Evolutionary conservation across 371 early-diverging fungal species (phyloP), one percentile per base, ranked within the genome.

Genomic region (Mortierella polycephala): DNA sequence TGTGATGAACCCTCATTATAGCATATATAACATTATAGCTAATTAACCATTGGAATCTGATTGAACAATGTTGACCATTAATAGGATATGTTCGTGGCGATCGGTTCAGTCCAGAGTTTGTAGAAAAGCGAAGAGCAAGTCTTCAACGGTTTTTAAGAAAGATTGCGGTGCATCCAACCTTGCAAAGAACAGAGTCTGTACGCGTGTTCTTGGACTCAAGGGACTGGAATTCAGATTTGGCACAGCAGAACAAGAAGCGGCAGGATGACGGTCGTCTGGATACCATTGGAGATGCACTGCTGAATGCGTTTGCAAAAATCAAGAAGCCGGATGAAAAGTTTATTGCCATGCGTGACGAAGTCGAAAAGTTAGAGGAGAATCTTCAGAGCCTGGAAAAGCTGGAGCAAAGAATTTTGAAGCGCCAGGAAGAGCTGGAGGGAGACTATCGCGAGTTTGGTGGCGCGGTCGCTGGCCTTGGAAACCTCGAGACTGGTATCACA

Each of bases 1-100:
- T 4, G 4, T 30, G 30, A 30, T 30, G 30, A 30, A 30, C 30
- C 4, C 30, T 30, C 30, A 4, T 30, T 30, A 4, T 4, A 4
- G 30, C 53, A 7, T 30, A 2, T 30, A 4, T 30, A 4, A 4
- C 30, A 4, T 30, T 30, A 4, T 30, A 30, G 4, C 30, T 30
- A 30, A 30, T 30, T 4, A 4, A 4, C 30, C 30, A 30, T 4
- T 30, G 30, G 30, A 30, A 30, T 30, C 4, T 30, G 30, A 30
- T 30, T 30, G 30, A 30, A 30, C 30, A 30, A 30, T 30, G 30
- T 30, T 30, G 30, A 4, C 30, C 30, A 30, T 30, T 30, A 4
- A 14, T 88, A 93, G 95, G 95, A 75, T 98, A 96, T 71, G 71
- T 98, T n/a, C 96, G 96, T 49, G 97, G 98, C 20, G 95, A 96